A percentile compares a stretch with the other conserved stretches of the same genome.
Conservation (phyloP, 1,284 basidiomycete genomes). For the Moesziomyces parantarcticus region DNA sequence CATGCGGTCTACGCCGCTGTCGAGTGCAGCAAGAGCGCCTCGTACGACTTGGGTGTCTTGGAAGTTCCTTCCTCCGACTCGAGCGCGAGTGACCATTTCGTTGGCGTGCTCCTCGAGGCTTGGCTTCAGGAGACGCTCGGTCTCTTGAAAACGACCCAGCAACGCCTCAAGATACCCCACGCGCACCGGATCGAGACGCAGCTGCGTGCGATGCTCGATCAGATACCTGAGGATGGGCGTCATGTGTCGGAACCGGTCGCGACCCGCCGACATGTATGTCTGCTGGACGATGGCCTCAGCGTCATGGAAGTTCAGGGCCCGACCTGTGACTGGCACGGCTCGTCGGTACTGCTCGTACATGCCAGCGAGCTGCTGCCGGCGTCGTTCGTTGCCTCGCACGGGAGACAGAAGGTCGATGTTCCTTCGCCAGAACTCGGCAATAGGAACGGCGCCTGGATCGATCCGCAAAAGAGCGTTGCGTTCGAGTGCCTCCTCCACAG, state of each 20-base stretch:
- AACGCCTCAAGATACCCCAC: not conserved
- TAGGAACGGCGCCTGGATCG: not conserved
- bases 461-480: not conserved
- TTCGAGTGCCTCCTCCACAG: not conserved
- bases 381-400: not conserved
- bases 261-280: constrained; percentile 1
- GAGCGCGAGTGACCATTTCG: not conserved
- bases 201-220: not conserved
- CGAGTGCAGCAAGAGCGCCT: not conserved
- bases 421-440: not conserved
- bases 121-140: constrained; percentile 3
- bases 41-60: no score
- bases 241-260: constrained; percentile 13
- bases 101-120: constrained; percentile 2
- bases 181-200: constrained; percentile 1
- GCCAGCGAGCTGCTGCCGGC: not conserved
- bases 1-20: not conserved
- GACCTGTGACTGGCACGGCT: not conserved
- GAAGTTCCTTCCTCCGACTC: no score
- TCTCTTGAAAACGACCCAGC: not conserved
- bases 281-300: not conserved
- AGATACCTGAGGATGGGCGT: constrained; percentile 7
- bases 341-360: constrained; percentile 2
- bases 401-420: not conserved
- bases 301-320: not conserved